Evolutionary conservation across 257 asterid species (phyloP), one percentile per base, ranked within the genome.

Genomic region (Solanum appendiculatum): DNA sequence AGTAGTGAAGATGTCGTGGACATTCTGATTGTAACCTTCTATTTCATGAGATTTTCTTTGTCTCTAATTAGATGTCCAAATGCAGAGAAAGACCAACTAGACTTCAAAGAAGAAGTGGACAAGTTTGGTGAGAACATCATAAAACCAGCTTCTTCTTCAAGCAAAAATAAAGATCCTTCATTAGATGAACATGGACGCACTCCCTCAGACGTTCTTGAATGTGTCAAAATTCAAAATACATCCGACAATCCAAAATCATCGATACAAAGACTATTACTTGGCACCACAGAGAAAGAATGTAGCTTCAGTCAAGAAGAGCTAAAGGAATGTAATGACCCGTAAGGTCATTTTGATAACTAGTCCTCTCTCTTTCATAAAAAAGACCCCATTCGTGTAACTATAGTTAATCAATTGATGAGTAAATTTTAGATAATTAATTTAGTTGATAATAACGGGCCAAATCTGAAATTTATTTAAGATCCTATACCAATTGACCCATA

Each of bases 241-340:
- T 87, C 81, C 20, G 88, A 86, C 80, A 90, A 91, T 56, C 96
- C 94, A 18, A 88, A 91, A 3, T 92, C 95, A 2, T 89, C 90
- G 0, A 86, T 92, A 66, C 92, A 89, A 87, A 92, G 91, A 0
- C 70, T 93, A 54, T 89, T 91, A 23, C 89, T 89, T n/a, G 81
- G 88, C 88, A 90, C 87, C 3, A 87, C 48, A 58, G 93, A 86
- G 33, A 83, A 60, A 16, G 92, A 92, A 51, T 88, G 91, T 56
- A 89, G 88, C 88, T 92, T 93, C 90, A 92, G 88, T 37, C 85
- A 84, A 82, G 92, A 89, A 16, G 91, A 91, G 85, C 82, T 92
- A 91, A 91, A 68, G 91, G n/a, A n/a, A n/a, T n/a, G n/a, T n/a
- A n/a, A n/a, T n/a, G n/a, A n/a, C n/a, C n/a, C n/a, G n/a, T n/a